phyloP scores from a whole-genome alignment of 1,139 yeast genomes.

The Meyerozyma athensensis region DNA sequence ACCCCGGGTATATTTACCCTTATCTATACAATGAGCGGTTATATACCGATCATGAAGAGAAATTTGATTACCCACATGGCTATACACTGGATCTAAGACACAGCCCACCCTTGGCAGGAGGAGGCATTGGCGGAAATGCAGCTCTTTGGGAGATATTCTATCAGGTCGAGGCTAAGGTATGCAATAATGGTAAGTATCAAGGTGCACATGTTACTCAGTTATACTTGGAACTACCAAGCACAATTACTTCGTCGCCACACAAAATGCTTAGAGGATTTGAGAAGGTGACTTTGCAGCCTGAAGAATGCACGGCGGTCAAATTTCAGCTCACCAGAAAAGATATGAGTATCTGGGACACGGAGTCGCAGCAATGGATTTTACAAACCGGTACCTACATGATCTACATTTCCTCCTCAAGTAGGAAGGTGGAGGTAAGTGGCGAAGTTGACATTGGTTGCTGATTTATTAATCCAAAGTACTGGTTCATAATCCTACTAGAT shows the following conservation, averaged over 20 bases:
- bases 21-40: constrained; percentile 45
- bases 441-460: constrained; percentile 41
- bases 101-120: constrained; percentile 48
- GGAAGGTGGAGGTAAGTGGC: constrained; percentile 46
- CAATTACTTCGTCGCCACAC: constrained; percentile 40
- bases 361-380: constrained; percentile 56
- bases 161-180: constrained; percentile 43
- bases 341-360: constrained; percentile 56
- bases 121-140: constrained; percentile 52
- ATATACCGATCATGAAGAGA: constrained; percentile 33
- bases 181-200: constrained; percentile 45
- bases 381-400: constrained; percentile 54
- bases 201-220: constrained; percentile 57
- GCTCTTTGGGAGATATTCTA: constrained; percentile 45
- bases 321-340: constrained; percentile 53
- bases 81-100: constrained; percentile 38
- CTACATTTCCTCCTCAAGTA: constrained; percentile 50
- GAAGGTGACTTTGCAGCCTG: constrained; percentile 47
- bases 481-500: no score
- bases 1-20: constrained; percentile 51
- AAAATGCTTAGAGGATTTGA: constrained; percentile 57
- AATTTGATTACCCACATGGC: constrained; percentile 50
- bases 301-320: constrained; percentile 30
- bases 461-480: no score
- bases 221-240: constrained; percentile 52